Evolutionary conservation across 2,329 filamentous ascomycete species (phyloP).

Genomic region (Diplodia seriata): DNA sequence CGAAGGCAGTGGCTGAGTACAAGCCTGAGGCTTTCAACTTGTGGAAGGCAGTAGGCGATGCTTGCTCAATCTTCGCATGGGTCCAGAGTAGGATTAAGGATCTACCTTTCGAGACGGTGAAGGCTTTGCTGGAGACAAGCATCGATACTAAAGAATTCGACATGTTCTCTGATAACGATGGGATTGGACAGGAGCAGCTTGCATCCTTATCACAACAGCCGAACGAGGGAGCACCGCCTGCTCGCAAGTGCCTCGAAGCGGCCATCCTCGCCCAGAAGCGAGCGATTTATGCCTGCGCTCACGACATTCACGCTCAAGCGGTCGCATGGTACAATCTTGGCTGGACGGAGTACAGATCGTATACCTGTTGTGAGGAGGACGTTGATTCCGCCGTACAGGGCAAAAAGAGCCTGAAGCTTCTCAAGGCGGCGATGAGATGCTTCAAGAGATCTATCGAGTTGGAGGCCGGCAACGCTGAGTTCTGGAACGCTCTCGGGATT

Average conservation of each 20-base stretch:
- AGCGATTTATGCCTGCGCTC: slow-evolving; percentile 73
- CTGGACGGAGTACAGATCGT: slow-evolving; percentile 87
- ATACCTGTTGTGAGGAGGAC: slow-evolving; percentile 66
- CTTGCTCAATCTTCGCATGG: slow-evolving; percentile 81
- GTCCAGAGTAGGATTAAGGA: slow-evolving; percentile 71
- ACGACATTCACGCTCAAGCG: slow-evolving; percentile 85
- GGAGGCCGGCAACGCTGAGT: slow-evolving; percentile 91
- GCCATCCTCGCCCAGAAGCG: slow-evolving; percentile 87
- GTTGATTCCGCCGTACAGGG: slow-evolving; percentile 37
- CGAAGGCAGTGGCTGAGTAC: slow-evolving; percentile 65
- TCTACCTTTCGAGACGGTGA: slow-evolving; percentile 67
- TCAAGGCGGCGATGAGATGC: slow-evolving; percentile 82
- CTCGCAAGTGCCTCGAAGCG: slow-evolving; percentile 69
- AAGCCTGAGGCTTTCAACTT: slow-evolving; percentile 83
- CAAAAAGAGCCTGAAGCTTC: slow-evolving; percentile 65
- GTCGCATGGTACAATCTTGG: slow-evolving; percentile 98
- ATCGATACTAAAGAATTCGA: slow-evolving; percentile 65
- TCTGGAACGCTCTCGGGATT: slow-evolving; percentile 96
- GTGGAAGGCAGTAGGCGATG: slow-evolving; percentile 92
- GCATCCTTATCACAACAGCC: slow-evolving; percentile 35
- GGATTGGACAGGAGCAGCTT: slow-evolving; percentile 56
- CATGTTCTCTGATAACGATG: slow-evolving; percentile 73
- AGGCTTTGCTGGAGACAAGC: slow-evolving; percentile 63
- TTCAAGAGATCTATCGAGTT: slow-evolving; percentile 97
- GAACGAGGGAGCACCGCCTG: slow-evolving; percentile 31